Percentiles rank a stretch among this genome's conserved stretches.
Evolutionary conservation across 805 yeast genomes (phyloP).

Genomic region (Zygoascus ofunaensis): DNA sequence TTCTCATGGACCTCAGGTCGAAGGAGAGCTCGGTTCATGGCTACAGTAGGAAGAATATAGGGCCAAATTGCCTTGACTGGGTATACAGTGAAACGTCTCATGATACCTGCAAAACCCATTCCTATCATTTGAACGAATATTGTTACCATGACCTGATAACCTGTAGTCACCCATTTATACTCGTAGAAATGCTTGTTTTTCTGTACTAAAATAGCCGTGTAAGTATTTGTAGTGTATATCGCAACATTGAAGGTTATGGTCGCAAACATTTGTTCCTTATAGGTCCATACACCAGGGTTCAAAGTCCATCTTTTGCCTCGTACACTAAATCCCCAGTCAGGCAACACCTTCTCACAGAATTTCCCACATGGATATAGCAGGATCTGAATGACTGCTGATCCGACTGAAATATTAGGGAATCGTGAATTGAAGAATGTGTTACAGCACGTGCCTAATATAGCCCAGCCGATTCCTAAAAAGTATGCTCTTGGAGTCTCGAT

Average conservation of each 20-base stretch:
- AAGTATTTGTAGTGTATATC: slow-evolving; percentile 22
- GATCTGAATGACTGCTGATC: slow-evolving; percentile 36
- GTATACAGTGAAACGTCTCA: slow-evolving; percentile 40
- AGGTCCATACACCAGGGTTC: slow-evolving; percentile 50
- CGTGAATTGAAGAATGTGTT: slow-evolving; percentile 51
- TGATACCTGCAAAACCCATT: slow-evolving; percentile 47
- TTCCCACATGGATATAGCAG: slow-evolving; percentile 49
- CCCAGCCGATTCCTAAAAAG: slow-evolving; percentile 31
- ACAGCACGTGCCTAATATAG: slow-evolving; percentile 43
- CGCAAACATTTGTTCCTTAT: slow-evolving; percentile 56
- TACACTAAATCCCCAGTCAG: slow-evolving; percentile 37
- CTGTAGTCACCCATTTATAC: slow-evolving; percentile 30
- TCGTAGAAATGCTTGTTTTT: slow-evolving; percentile 26
- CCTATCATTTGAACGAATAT: slow-evolving; percentile 47
- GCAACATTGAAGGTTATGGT: slow-evolving; percentile 34
- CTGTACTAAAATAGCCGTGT: slow-evolving; percentile 19
- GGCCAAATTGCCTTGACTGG: slow-evolving; percentile 41
- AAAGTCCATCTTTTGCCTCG: slow-evolving; percentile 35
- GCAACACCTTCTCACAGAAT: slow-evolving; percentile 32
- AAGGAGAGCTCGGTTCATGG: slow-evolving; percentile 39
- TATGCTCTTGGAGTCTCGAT: slow-evolving; percentile 44
- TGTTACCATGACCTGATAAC: slow-evolving; percentile 39
- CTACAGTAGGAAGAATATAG: slow-evolving; percentile 48
- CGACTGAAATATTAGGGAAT: slow-evolving; percentile 40
- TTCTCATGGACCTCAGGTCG: slow-evolving; percentile 15